Evolutionary conservation across 2,329 filamentous ascomycete species (phyloP).

Genomic region (Diplodia intermedia): DNA sequence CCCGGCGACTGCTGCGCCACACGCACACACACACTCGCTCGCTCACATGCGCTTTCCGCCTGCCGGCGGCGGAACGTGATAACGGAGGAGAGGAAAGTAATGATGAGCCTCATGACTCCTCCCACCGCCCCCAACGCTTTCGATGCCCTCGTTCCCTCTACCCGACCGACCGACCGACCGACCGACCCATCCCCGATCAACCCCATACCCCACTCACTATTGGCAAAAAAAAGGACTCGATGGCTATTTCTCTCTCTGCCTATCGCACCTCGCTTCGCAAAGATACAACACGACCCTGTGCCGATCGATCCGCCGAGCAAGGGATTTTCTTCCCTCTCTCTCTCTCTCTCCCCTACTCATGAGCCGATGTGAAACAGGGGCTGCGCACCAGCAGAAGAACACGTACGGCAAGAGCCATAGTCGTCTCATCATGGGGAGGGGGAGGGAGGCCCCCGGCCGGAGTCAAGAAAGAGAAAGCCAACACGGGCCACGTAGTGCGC

Average conservation of each 20-base stretch:
- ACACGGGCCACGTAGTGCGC: neutral
- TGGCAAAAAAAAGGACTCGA: neutral
- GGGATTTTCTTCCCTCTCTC: neutral
- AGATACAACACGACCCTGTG: neutral
- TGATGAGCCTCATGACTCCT: neutral
- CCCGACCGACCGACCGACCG: neutral
- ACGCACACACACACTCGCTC: neutral
- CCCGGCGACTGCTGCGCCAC: constrained; percentile 11
- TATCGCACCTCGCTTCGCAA: neutral
- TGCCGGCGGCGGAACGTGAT: neutral
- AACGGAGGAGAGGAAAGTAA: neutral
- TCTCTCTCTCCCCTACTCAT: too few species aligned
- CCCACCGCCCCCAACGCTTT: neutral
- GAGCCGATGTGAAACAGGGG: constrained; percentile 17
- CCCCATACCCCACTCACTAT: too few species aligned
- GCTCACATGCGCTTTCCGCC: neutral
- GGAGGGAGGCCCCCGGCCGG: too few species aligned
- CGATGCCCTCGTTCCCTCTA: constrained; percentile 1
- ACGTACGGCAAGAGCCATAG: neutral
- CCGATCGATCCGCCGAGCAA: neutral
- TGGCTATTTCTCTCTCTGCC: neutral
- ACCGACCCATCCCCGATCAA: neutral
- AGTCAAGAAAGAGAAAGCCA: neutral
- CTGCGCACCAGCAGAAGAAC: too few species aligned
- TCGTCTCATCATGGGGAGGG: too few species aligned